These are phyloP conservation scores for Amylostereum chailletii DNA, from an alignment of 1,284 basidiomycete genomes.

Conservation along the genomic window DNA sequence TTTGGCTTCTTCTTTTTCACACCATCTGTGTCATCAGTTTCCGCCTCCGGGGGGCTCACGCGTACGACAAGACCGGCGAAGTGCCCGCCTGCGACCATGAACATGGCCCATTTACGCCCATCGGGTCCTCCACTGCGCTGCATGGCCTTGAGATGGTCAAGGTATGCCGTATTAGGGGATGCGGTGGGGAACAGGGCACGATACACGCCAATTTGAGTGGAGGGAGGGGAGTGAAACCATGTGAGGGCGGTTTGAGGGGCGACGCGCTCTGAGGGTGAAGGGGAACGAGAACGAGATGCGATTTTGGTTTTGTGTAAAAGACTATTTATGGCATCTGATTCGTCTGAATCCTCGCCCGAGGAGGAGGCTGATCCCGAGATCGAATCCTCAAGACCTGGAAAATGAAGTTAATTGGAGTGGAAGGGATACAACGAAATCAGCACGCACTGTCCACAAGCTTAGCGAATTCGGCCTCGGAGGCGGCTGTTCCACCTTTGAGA, in stretches of 20 bases:
- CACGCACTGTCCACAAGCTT: conserved; percentile 70
- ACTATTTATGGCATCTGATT: conserved; percentile 58
- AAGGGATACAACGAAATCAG: background rate
- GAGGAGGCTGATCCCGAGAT: conserved; percentile 82
- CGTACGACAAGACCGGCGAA: conserved; percentile 89
- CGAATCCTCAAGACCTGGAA: conserved; percentile 76
- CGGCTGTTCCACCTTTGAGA: conserved; percentile 49
- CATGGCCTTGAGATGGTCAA: conserved; percentile 56
- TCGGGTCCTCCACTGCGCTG: conserved; percentile 45
- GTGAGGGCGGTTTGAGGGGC: conserved; percentile 67
- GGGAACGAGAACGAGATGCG: conserved; percentile 36
- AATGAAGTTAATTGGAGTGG: background rate
- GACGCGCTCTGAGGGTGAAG: conserved; percentile 28
- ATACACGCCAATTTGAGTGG: conserved; percentile 88
- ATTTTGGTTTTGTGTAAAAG: conserved; percentile 59
- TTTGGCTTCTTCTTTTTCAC: conserved; percentile 47
- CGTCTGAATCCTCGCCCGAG: conserved; percentile 42
- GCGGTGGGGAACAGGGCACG: conserved; percentile 60
- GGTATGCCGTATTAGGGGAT: conserved; percentile 33
- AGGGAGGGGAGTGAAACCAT: conserved; percentile 84
- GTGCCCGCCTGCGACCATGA: conserved; percentile 96
- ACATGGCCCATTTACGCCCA: conserved; percentile 83
- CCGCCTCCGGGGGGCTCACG: conserved; percentile 46
- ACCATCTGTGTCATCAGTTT: conserved; percentile 30
- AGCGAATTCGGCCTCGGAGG: conserved; percentile 66